Conservation (phyloP, 495 filamentous ascomycete species). For the Xylaria intraflava region DNA sequence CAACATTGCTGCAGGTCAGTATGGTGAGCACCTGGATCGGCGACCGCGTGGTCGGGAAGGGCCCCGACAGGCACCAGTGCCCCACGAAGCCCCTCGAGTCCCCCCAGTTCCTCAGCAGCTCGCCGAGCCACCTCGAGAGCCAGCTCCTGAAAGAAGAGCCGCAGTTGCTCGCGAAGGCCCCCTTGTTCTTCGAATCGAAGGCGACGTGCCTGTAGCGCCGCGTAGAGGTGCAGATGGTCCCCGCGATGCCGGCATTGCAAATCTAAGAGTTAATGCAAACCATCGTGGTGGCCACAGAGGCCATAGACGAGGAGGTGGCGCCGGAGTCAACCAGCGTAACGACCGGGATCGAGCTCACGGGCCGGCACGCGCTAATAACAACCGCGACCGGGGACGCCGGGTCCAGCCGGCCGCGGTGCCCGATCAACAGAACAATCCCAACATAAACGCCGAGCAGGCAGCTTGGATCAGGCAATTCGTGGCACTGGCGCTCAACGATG, state of each 20-base stretch:
- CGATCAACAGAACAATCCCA: background rate
- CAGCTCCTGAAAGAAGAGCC: slow-evolving; percentile 21
- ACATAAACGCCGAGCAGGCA: slow-evolving; percentile 32
- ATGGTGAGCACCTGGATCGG: slow-evolving; percentile 17
- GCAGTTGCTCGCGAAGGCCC: slow-evolving; percentile 47
- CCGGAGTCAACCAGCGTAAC: slow-evolving; percentile 18
- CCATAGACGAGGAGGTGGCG: slow-evolving; percentile 19
- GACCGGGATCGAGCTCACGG: slow-evolving; percentile 23
- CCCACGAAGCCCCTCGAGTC: slow-evolving; percentile 12
- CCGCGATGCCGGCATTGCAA: slow-evolving; percentile 20
- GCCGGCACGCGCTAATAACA: slow-evolving; percentile 7
- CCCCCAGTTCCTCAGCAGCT: slow-evolving; percentile 14
- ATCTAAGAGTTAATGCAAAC: slow-evolving; percentile 7
- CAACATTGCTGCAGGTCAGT: slow-evolving; percentile 6
- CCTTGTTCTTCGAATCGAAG: slow-evolving; percentile 47
- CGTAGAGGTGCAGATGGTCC: slow-evolving; percentile 14
- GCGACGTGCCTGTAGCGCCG: slow-evolving; percentile 13
- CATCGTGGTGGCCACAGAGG: slow-evolving; percentile 17
- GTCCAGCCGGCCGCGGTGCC: background rate
- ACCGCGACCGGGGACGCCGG: background rate
- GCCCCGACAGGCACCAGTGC: slow-evolving; percentile 8
- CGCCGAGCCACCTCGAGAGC: slow-evolving; percentile 19
- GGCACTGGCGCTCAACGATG: slow-evolving; percentile 44
- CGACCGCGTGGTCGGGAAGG: slow-evolving; percentile 16
- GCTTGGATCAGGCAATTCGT: slow-evolving; percentile 51